Evolutionary conservation across 176 grass and related monocot genomes (phyloP).

Genomic region (Tillandsia fasciculata): DNA sequence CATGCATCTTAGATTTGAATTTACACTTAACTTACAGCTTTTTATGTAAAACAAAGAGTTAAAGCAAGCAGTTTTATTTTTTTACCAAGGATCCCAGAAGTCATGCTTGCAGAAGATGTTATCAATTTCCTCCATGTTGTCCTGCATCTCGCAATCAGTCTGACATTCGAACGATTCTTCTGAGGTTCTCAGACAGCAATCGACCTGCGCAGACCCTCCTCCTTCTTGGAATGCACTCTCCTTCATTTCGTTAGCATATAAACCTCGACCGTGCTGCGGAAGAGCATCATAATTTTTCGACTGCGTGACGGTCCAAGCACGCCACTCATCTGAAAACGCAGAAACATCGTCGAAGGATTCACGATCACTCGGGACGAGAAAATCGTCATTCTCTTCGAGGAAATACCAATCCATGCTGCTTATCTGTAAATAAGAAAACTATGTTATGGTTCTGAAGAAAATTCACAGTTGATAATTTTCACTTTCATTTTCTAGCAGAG

Average conservation of each 20-base stretch:
- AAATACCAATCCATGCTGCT: slow-evolving; percentile 30
- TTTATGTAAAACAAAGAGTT: background rate
- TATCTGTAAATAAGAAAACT: slow-evolving; percentile 19
- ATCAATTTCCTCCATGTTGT: slow-evolving; percentile 17
- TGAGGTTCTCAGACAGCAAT: slow-evolving; percentile 2
- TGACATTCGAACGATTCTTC: slow-evolving; percentile 18
- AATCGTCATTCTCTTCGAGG: slow-evolving; percentile 16
- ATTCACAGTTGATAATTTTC: too few relatives aligned
- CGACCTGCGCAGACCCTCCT: slow-evolving; percentile 4
- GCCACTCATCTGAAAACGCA: slow-evolving; percentile 17
- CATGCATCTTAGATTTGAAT: too few relatives aligned
- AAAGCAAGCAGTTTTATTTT: too few relatives aligned
- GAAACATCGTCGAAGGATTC: slow-evolving; percentile 7
- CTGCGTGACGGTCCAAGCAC: slow-evolving; percentile 15
- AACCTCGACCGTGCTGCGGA: background rate
- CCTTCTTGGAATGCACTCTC: slow-evolving; percentile 1
- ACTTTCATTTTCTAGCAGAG: too few relatives aligned
- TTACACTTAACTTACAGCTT: too few relatives aligned
- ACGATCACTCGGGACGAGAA: slow-evolving; percentile 9
- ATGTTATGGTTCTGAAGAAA: background rate
- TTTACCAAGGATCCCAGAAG: background rate
- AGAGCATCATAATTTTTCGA: slow-evolving; percentile 2
- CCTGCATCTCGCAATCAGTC: background rate
- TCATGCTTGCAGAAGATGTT: slow-evolving; percentile 35
- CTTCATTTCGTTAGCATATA: background rate